These are phyloP conservation scores for Polygonum maritimum DNA, from an alignment of 148 eudicot species.

Conservation along the genomic window DNA sequence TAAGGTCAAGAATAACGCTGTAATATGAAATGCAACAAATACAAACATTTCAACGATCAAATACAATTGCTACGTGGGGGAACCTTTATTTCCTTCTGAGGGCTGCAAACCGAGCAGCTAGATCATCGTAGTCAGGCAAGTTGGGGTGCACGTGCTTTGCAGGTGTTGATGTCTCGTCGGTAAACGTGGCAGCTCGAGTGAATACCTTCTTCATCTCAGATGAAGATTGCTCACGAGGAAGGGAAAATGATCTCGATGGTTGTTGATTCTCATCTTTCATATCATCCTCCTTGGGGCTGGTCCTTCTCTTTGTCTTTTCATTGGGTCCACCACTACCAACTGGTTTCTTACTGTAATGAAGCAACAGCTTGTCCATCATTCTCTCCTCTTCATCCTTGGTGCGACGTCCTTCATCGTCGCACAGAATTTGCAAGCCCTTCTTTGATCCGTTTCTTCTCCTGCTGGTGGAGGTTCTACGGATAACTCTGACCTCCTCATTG, in stretches of 20 bases:
- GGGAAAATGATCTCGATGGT: constrained; percentile 62
- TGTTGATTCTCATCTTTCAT: not conserved
- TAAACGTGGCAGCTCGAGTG: constrained; percentile 69
- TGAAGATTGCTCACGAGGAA: constrained; percentile 45
- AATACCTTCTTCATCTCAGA: constrained; percentile 47
- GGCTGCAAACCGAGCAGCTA: constrained; percentile 88
- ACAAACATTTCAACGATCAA: not conserved
- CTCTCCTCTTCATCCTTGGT: constrained; percentile 64
- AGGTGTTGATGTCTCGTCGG: constrained; percentile 42
- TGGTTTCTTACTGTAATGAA: constrained; percentile 78
- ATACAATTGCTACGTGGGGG: not conserved
- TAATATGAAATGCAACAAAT: constrained; percentile 6
- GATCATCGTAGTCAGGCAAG: constrained; percentile 88
- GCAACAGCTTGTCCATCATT: constrained; percentile 64
- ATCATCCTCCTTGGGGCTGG: constrained; percentile 14
- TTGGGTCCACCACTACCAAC: constrained; percentile 28
- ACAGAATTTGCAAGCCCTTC: constrained; percentile 62
- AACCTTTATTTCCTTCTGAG: constrained; percentile 40
- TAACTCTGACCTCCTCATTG: constrained; percentile 37
- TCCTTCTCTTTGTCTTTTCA: constrained; percentile 34
- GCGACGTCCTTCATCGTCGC: constrained; percentile 40
- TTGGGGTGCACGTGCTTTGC: constrained; percentile 93
- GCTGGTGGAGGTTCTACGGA: constrained; percentile 50
- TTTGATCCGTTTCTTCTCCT: constrained; percentile 66
- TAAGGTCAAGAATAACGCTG: constrained; percentile 3